Percentiles rank a stretch among this genome's conserved stretches.
These are phyloP conservation scores for Neurospora sp. DNA, from an alignment of 2,329 filamentous ascomycete species.

Conservation along the genomic window DNA sequence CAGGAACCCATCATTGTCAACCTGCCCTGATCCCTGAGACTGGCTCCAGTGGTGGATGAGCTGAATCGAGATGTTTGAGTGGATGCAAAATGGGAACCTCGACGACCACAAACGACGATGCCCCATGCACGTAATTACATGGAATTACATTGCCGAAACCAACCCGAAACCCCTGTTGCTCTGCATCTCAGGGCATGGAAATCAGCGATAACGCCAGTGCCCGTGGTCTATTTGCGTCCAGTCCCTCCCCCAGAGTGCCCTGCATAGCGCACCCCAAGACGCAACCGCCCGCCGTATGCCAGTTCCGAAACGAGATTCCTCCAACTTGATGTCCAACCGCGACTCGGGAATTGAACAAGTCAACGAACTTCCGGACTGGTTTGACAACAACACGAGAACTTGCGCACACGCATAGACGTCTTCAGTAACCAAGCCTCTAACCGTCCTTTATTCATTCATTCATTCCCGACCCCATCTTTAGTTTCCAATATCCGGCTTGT, in stretches of 20 bases:
- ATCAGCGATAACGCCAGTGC: background rate
- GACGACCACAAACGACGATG: background rate
- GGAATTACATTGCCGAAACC: background rate
- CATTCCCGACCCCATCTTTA: background rate
- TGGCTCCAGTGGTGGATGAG: background rate
- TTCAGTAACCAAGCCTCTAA: background rate
- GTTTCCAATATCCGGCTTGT: background rate
- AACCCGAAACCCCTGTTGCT: background rate
- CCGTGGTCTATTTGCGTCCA: background rate
- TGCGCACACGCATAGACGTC: background rate
- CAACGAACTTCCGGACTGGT: background rate
- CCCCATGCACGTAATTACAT: background rate
- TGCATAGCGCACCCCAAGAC: background rate
- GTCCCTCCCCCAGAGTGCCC: background rate
- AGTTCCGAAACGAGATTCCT: background rate
- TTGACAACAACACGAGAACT: background rate
- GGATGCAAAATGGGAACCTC: background rate
- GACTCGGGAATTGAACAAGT: background rate
- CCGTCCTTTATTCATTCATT: background rate
- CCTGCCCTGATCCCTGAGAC: background rate
- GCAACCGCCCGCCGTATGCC: background rate
- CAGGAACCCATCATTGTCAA: background rate
- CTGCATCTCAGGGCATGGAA: background rate
- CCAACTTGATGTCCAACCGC: background rate
- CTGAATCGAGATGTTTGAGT: background rate